A percentile compares a stretch with the other conserved stretches of the same genome.
Conservation (phyloP, 306 rosid species). For the Dicorynia guianensis region DNA sequence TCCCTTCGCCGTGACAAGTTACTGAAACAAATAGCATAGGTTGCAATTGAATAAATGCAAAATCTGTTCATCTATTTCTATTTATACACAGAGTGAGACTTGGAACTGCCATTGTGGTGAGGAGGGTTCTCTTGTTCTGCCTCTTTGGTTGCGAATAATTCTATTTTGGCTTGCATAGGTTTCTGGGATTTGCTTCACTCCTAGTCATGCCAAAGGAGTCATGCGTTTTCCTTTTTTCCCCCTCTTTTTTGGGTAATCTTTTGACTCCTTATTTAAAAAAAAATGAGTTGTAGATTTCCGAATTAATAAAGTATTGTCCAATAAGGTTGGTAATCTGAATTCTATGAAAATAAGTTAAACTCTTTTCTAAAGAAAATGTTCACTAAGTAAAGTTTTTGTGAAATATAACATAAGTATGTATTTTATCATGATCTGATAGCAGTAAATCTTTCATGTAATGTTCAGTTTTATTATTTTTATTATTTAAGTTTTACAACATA, state of each 20-base stretch:
- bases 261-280: neutral
- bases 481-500: too few relatives aligned
- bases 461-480: too few relatives aligned
- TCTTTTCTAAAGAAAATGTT: too few relatives aligned
- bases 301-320: too few relatives aligned
- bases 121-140: slow-evolving; percentile 5
- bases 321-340: too few relatives aligned
- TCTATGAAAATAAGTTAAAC: too few relatives aligned
- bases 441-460: too few relatives aligned
- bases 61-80: slow-evolving; percentile 9
- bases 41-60: slow-evolving; percentile 24
- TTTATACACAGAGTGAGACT: slow-evolving; percentile 8
- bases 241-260: neutral
- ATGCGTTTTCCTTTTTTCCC: neutral
- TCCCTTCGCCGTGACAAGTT: slow-evolving; percentile 10
- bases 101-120: neutral
- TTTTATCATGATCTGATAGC: too few relatives aligned
- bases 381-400: too few relatives aligned
- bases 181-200: neutral
- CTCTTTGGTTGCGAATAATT: neutral
- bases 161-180: neutral
- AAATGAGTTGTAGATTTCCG: too few relatives aligned
- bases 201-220: too few relatives aligned
- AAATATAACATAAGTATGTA: too few relatives aligned
- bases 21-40: neutral